Conservation (phyloP, 176 grass and related monocot genomes). For the Tuctoria greenei region DNA sequence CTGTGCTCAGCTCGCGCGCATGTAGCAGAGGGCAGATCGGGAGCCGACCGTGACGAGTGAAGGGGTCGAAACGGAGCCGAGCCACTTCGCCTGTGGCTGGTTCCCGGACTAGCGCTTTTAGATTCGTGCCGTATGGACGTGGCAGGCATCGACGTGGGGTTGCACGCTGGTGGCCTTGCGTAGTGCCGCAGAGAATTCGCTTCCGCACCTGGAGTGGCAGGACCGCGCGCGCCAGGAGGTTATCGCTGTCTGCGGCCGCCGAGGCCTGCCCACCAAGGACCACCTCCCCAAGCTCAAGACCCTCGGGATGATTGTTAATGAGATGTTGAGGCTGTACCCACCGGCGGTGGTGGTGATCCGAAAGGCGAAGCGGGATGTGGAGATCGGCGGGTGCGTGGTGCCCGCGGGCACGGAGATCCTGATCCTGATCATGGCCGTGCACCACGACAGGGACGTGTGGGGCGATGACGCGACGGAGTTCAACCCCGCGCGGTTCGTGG, state of each 20-base stretch:
- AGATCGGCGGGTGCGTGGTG: slow-evolving; percentile 71
- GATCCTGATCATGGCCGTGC: slow-evolving; percentile 83
- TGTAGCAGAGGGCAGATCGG: neutral
- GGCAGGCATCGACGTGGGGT: too few relatives aligned
- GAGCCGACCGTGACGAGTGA: too few relatives aligned
- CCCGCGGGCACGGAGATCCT: slow-evolving; percentile 84
- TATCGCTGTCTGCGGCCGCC: slow-evolving; percentile 58
- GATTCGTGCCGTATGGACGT: too few relatives aligned
- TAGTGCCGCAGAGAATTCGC: too few relatives aligned
- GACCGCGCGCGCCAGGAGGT: slow-evolving; percentile 78
- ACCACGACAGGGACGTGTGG: slow-evolving; percentile 80
- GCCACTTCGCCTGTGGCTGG: too few relatives aligned
- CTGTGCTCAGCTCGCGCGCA: neutral
- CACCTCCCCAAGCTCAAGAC: slow-evolving; percentile 79
- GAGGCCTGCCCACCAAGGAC: slow-evolving; percentile 55
- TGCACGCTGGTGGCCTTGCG: too few relatives aligned
- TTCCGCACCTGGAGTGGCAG: slow-evolving; percentile 95
- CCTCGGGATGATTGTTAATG: slow-evolving; percentile 76
- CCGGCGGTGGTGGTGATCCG: slow-evolving; percentile 84
- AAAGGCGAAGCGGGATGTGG: slow-evolving; percentile 65
- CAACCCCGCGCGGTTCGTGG: slow-evolving; percentile 61
- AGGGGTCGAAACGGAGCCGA: too few relatives aligned
- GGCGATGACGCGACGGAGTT: slow-evolving; percentile 71
- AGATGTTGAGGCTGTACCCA: slow-evolving; percentile 85
- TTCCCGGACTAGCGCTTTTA: too few relatives aligned